Evolutionary conservation across 768 basidiomycete genomes (phyloP).

Genomic region (Termitomyces eurrhizus): DNA sequence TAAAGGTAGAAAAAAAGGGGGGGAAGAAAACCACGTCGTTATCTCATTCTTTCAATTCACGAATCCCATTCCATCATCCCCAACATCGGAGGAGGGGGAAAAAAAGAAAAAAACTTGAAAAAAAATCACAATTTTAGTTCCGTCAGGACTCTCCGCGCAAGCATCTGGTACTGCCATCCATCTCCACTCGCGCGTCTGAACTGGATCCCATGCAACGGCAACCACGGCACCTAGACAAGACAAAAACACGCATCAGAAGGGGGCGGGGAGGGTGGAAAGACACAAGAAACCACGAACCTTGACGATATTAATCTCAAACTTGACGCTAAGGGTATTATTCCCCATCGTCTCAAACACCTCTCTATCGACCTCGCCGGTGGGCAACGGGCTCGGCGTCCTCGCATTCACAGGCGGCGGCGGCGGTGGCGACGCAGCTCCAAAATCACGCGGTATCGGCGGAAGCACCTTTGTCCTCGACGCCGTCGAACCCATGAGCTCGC

Average conservation of each 20-base stretch:
- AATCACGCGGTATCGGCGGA: constrained; percentile 81
- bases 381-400: constrained; percentile 48
- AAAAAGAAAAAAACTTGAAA: no score
- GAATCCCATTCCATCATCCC: no score
- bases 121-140: constrained; percentile 73
- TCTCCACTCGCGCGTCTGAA: constrained; percentile 89
- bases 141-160: constrained; percentile 82
- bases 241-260: background rate
- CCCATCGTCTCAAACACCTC: constrained; percentile 72
- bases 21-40: background rate
- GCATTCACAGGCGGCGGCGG: constrained; percentile 9
- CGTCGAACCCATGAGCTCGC: constrained; percentile 33
- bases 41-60: constrained; percentile 2
- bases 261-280: background rate
- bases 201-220: constrained; percentile 92
- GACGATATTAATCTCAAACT: constrained; percentile 96
- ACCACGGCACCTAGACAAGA: constrained; percentile 72
- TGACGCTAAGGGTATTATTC: constrained; percentile 77
- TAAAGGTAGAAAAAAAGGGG: no score
- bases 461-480: constrained; percentile 50
- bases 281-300: constrained; percentile 55
- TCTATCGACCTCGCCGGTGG: constrained; percentile 62
- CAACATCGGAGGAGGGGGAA: background rate
- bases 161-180: constrained; percentile 97
- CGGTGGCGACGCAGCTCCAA: constrained; percentile 27